phyloP scores from a whole-genome alignment of 73 alveolate genomes.

The Blepharisma stoltei region DNA sequence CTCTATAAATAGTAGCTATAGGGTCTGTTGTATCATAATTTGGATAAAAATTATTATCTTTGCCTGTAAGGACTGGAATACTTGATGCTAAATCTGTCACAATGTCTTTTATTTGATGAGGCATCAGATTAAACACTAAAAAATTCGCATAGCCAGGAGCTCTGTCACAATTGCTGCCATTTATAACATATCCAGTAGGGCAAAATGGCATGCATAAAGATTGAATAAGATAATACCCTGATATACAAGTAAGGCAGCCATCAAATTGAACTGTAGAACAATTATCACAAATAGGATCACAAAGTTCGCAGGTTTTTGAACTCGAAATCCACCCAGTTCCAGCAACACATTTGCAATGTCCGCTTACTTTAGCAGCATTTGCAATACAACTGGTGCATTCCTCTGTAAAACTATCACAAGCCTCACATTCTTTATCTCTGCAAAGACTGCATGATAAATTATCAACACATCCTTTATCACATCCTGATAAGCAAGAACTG shows the following conservation, averaged over 20 bases:
- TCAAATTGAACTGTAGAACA: background rate
- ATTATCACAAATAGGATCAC: background rate
- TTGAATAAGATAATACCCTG: background rate
- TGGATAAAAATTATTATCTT: background rate
- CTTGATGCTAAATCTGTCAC: background rate
- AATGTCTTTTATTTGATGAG: background rate
- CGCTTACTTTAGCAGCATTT: background rate
- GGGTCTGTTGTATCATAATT: slow-evolving; percentile 2
- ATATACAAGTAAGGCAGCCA: background rate
- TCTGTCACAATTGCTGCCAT: background rate
- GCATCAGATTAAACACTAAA: background rate
- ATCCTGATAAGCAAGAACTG: background rate
- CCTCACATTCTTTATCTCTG: background rate
- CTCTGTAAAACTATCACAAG: background rate
- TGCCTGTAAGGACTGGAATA: background rate
- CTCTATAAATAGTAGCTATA: background rate
- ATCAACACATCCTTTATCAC: background rate
- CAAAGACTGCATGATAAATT: background rate
- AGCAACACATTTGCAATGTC: background rate
- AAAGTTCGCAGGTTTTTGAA: background rate
- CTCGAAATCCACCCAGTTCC: background rate
- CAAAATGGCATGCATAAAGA: background rate
- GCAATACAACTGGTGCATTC: background rate
- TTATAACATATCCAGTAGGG: background rate
- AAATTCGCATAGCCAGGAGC: background rate